Conservation (phyloP, 352 stramenopile genomes). For the Globisporangium paddicum region DNA sequence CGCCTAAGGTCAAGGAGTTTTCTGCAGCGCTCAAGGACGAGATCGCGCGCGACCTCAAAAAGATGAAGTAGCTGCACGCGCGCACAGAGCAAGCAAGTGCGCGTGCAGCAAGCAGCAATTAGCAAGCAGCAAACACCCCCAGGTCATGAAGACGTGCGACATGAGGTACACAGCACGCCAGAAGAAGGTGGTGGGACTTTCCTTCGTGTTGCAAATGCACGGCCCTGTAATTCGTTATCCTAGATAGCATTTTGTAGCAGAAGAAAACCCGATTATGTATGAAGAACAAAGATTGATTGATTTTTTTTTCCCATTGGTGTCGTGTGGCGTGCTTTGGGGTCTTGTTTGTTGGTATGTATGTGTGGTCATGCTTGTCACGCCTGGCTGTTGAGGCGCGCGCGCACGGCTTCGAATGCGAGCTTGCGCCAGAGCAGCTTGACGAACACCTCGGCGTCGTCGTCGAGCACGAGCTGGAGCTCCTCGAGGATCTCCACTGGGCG, state of each 20-base stretch:
- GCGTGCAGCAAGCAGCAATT: not conserved
- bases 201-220: not conserved
- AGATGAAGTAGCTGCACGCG: constrained; percentile 48
- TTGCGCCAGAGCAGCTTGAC: constrained; percentile 52
- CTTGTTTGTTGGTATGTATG: no score
- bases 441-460: constrained; percentile 48
- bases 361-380: no score
- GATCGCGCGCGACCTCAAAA: constrained; percentile 61
- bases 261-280: constrained; percentile 5
- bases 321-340: not conserved
- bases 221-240: not conserved
- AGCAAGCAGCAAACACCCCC: no score
- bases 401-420: constrained; percentile 42
- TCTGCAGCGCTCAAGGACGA: constrained; percentile 68
- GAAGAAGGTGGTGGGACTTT: not conserved
- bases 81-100: not conserved
- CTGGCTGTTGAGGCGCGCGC: not conserved
- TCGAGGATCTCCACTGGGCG: constrained; percentile 23
- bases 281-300: not conserved
- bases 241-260: constrained; percentile 7
- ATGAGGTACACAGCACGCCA: not conserved
- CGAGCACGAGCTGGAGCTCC: constrained; percentile 35
- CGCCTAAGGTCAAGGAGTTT: constrained; percentile 77
- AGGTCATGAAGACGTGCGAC: not conserved
- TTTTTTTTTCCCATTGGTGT: not conserved